Conservation (phyloP, 495 filamentous ascomycete species). For the Penicillium soppii region DNA sequence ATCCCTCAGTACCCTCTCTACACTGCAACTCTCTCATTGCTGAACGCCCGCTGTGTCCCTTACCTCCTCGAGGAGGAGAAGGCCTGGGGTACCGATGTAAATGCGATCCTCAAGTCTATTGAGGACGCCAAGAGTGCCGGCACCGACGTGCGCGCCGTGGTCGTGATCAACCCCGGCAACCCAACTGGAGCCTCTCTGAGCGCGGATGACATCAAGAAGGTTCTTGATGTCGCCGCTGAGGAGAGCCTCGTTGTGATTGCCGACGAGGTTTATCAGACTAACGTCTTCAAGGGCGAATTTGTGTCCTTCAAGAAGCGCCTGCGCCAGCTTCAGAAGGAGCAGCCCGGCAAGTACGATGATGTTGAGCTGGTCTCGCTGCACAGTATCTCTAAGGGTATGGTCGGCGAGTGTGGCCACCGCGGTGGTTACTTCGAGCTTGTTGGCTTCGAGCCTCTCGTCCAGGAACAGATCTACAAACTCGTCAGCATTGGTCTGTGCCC, state of each 20-base stretch:
- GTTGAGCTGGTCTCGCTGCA: constrained; percentile 86
- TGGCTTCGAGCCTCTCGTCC: constrained; percentile 81
- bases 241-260: constrained; percentile 87
- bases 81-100: constrained; percentile 83
- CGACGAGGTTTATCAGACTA: constrained; percentile 99
- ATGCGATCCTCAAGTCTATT: constrained; percentile 67
- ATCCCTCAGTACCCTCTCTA: constrained; percentile 99
- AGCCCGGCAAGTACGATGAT: constrained; percentile 72
- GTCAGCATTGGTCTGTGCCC: constrained; percentile 93
- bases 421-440: constrained; percentile 96
- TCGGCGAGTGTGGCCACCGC: constrained; percentile 95
- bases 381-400: constrained; percentile 93
- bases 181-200: constrained; percentile 86
- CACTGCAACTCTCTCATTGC: constrained; percentile 84
- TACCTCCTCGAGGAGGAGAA: constrained; percentile 87
- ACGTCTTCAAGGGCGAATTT: constrained; percentile 92
- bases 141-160: constrained; percentile 85
- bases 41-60: constrained; percentile 84
- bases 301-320: constrained; percentile 91
- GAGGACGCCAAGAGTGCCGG: constrained; percentile 69
- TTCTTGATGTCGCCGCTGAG: constrained; percentile 81
- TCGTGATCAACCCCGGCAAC: constrained; percentile 98
- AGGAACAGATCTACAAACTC: constrained; percentile 96
- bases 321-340: constrained; percentile 74
- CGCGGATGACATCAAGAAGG: constrained; percentile 71